phyloP scores from a whole-genome alignment of 2,329 filamentous ascomycete species.

The Amylocarpus encephaloides region DNA sequence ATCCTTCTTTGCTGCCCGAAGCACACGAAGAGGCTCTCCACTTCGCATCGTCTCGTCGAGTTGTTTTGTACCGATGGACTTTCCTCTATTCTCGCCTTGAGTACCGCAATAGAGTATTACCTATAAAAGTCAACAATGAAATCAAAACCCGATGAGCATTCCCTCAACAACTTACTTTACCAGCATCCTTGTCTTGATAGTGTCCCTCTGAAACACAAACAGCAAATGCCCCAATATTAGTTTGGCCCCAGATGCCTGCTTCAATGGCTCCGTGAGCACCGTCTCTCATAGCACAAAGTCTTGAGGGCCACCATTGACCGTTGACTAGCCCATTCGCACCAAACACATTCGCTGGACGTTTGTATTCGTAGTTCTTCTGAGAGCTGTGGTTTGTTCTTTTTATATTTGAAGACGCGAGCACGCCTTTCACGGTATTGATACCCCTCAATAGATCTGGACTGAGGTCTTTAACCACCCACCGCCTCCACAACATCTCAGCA shows the following conservation, averaged over 20 bases:
- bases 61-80: conserved; percentile 34
- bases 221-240: conserved; percentile 41
- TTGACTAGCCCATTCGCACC: conserved; percentile 30
- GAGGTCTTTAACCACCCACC: conserved; percentile 39
- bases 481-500: conserved; percentile 36
- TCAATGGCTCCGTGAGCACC: conserved; percentile 44
- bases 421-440: conserved; percentile 17
- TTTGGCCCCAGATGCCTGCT: conserved; percentile 44
- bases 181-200: conserved; percentile 45
- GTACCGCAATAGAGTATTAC: conserved; percentile 48
- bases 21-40: conserved; percentile 41
- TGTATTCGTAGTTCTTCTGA: conserved; percentile 7
- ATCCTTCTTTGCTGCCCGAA: conserved; percentile 38
- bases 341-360: conserved; percentile 16
- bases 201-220: conserved; percentile 42
- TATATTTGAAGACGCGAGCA: conserved; percentile 10
- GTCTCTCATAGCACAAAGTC: conserved; percentile 44
- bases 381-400: conserved; percentile 11
- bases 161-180: conserved; percentile 24
- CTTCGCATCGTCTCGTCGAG: conserved; percentile 37
- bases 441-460: conserved; percentile 38
- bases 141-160: not conserved
- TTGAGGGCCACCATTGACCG: conserved; percentile 47
- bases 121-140: conserved; percentile 25
- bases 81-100: conserved; percentile 26